Evolutionary conservation across 2,329 filamentous ascomycete species (phyloP).

Genomic region (Chlorencoelia australis): DNA sequence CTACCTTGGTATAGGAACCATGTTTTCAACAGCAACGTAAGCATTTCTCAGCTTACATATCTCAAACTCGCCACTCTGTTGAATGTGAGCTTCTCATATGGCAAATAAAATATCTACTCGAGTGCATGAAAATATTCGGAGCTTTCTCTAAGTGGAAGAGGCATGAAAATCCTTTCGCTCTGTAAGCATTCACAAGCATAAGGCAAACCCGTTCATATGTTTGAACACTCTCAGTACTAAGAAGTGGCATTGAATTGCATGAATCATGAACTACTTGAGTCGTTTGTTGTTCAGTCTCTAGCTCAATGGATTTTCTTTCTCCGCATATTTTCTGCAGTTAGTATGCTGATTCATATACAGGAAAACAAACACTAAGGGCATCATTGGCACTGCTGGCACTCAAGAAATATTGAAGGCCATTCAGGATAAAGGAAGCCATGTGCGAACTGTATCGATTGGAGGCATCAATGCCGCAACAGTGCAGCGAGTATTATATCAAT

Average conservation of each 20-base stretch:
- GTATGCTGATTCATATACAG: slow-evolving; percentile 31
- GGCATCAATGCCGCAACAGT: slow-evolving; percentile 73
- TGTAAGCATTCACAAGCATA: no score
- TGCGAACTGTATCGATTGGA: slow-evolving; percentile 74
- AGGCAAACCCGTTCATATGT: no score
- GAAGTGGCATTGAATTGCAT: no score
- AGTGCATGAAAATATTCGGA: no score
- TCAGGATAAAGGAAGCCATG: slow-evolving; percentile 24
- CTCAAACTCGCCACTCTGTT: not conserved
- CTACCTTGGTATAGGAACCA: slow-evolving; percentile 84
- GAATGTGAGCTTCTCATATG: no score
- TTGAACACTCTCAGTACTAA: no score
- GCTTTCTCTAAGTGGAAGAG: no score
- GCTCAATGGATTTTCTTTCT: no score
- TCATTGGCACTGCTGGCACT: slow-evolving; percentile 65
- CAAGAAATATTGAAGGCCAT: slow-evolving; percentile 56
- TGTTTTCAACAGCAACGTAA: slow-evolving; percentile 76
- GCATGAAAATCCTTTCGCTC: no score
- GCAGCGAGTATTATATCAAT: slow-evolving; percentile 65
- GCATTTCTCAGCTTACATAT: not conserved
- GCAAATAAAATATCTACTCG: no score
- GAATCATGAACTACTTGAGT: no score
- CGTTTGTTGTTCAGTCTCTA: no score
- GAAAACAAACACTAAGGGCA: slow-evolving; percentile 77
- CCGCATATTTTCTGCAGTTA: not conserved